These are phyloP conservation scores for Gossypium lobatum DNA, from an alignment of 441 rosid genomes.

Conservation along the genomic window DNA sequence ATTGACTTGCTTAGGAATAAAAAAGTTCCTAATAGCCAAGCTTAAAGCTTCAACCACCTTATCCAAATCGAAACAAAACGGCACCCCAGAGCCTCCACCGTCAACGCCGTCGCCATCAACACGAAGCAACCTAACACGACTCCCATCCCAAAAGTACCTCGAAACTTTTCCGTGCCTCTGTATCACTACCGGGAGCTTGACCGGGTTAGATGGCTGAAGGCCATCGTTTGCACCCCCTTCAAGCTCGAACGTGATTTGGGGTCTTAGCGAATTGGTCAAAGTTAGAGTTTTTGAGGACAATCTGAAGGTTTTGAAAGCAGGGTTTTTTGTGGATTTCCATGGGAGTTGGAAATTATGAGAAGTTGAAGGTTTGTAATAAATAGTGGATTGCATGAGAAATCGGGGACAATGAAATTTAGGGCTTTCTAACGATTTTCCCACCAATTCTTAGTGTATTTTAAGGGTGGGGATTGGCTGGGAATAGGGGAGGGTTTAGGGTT, in stretches of 20 bases:
- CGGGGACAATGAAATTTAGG: background rate
- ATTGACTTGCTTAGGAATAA: slow-evolving; percentile 72
- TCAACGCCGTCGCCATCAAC: slow-evolving; percentile 49
- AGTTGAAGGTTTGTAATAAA: slow-evolving; percentile 22
- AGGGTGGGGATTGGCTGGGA: background rate
- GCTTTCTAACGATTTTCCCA: slow-evolving; percentile 13
- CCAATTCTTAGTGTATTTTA: background rate
- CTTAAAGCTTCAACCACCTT: slow-evolving; percentile 32
- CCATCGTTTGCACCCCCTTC: slow-evolving; percentile 29
- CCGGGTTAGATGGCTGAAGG: slow-evolving; percentile 19
- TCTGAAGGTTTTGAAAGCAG: slow-evolving; percentile 13
- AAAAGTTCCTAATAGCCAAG: slow-evolving; percentile 51
- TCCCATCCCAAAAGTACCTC: slow-evolving; percentile 64
- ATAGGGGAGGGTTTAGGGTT: slow-evolving; percentile 20
- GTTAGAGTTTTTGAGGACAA: slow-evolving; percentile 9
- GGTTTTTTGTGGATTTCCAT: slow-evolving; percentile 26
- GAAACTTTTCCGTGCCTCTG: slow-evolving; percentile 47
- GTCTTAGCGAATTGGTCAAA: slow-evolving; percentile 24
- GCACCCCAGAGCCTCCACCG: slow-evolving; percentile 29
- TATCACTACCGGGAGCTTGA: slow-evolving; percentile 46
- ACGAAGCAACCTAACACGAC: slow-evolving; percentile 32
- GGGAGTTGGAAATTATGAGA: slow-evolving; percentile 12
- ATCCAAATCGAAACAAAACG: slow-evolving; percentile 30
- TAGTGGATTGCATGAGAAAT: slow-evolving; percentile 44
- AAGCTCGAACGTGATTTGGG: slow-evolving; percentile 36